Base-by-base conservation (phyloP, 352 stramenopile species). In the Pythium oligandrum region DNA sequence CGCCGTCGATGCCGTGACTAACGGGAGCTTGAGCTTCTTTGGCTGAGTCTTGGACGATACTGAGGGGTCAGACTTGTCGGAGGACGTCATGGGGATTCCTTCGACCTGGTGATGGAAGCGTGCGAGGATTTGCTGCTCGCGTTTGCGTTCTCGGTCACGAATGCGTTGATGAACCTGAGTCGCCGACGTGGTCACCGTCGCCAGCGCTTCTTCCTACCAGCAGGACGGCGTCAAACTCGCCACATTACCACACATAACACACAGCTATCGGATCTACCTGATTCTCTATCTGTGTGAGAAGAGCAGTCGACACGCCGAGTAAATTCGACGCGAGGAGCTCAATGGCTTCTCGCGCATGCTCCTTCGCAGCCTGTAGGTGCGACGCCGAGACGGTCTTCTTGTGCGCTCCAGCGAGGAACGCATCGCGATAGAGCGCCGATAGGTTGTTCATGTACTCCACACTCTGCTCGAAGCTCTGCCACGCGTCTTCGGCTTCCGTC, bases 241-340 rank as follows among this genome's bases (percentile, higher is more conserved):
- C 17, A 10, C 12, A 8, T 55, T 3, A 39, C 37, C 45, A 55
- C 32, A 44, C 31, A 26, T 32, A 2, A 35, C 11, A 32, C 44
- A 12, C 17, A 26, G 17, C 17, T 26, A 26, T 26, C 17, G 17
- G 17, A 26, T 26, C 17, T 42, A 78, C 71, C 60, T 83, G 72
- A 6, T 45, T 67, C 43, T 82, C 72, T 33, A 86, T 61, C 3
- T 38, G 45, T 34, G 53, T 58, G 40, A 80, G 46, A 33, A 86
- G 51, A 3, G 66, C 61, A 31, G 61, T 73, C 38, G 75, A 73
- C 5, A 62, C 64, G 40, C 79, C 77, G 17, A 87, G 54, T 37
- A 87, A 31, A 44, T 84, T 87, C 7, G 73, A 78, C n/a, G 71
- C 71, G 9, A 84, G 67, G 36, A 87, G 55, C 49, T 84, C 73